A percentile compares a stretch with the other conserved stretches of the same genome.
Evolutionary conservation across 1,139 yeast genomes (phyloP).

Genomic region (Sugiyamaella grinbergsii): DNA sequence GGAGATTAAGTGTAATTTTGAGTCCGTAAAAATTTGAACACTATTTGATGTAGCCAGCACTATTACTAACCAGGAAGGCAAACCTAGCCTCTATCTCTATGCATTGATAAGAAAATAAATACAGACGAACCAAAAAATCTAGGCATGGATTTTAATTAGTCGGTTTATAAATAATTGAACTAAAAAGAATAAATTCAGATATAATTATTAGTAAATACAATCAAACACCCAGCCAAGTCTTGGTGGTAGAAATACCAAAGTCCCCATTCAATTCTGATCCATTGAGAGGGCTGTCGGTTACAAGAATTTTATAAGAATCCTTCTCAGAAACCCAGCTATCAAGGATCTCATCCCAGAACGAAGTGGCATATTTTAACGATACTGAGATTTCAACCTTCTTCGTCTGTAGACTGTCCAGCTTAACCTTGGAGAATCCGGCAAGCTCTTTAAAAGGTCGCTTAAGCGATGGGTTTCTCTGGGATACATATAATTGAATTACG

Average conservation of each 20-base stretch:
- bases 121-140: too few species aligned
- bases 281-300: constrained; percentile 40
- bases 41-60: too few species aligned
- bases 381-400: constrained; percentile 45
- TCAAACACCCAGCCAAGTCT: constrained; percentile 8
- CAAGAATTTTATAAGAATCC: constrained; percentile 52
- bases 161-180: too few species aligned
- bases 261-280: constrained; percentile 6
- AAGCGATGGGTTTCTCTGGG: constrained; percentile 46
- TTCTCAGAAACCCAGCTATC: constrained; percentile 55
- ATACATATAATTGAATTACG: constrained; percentile 51
- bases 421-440: constrained; percentile 56
- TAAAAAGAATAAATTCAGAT: too few species aligned
- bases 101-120: too few species aligned
- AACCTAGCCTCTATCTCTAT: neutral
- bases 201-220: neutral
- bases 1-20: constrained; percentile 13
- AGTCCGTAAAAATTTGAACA: constrained; percentile 7
- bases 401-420: constrained; percentile 47
- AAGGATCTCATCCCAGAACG: constrained; percentile 55
- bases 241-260: neutral
- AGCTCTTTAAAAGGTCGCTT: constrained; percentile 59
- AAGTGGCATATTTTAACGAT: constrained; percentile 53
- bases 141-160: too few species aligned
- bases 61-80: neutral